phyloP scores from a whole-genome alignment of 805 yeast genomes.

The Yarrowia hollandica region DNA sequence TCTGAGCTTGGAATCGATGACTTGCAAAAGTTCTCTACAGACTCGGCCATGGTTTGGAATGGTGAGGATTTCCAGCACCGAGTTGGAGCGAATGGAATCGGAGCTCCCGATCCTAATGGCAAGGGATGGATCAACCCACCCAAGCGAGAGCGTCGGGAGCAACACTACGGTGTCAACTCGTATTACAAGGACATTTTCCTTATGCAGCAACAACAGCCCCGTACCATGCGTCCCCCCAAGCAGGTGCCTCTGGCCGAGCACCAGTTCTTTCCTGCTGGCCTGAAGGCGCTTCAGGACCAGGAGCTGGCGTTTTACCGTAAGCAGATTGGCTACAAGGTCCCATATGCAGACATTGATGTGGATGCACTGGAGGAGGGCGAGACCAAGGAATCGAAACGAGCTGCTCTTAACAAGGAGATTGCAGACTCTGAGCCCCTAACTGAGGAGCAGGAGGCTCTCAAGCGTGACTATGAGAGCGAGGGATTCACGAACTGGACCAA shows the following conservation, averaged over 20 bases:
- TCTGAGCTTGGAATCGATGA: slow-evolving; percentile 89
- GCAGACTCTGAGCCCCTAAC: slow-evolving; percentile 77
- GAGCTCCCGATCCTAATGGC: slow-evolving; percentile 39
- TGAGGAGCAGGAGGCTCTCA: slow-evolving; percentile 67
- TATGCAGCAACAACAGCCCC: slow-evolving; percentile 49
- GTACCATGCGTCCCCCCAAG: slow-evolving; percentile 68
- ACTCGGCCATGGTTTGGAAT: slow-evolving; percentile 95
- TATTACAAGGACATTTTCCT: slow-evolving; percentile 75
- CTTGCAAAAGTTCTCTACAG: slow-evolving; percentile 85
- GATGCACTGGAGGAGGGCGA: slow-evolving; percentile 46
- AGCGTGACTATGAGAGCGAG: slow-evolving; percentile 58
- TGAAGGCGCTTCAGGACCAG: slow-evolving; percentile 72
- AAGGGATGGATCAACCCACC: slow-evolving; percentile 80
- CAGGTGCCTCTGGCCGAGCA: slow-evolving; percentile 82
- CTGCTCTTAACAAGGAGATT: slow-evolving; percentile 68
- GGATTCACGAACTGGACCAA: slow-evolving; percentile 86
- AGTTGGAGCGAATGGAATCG: slow-evolving; percentile 43
- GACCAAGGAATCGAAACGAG: slow-evolving; percentile 50
- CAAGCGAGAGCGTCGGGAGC: slow-evolving; percentile 52
- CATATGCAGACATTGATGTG: slow-evolving; percentile 58
- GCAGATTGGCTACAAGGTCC: slow-evolving; percentile 62
- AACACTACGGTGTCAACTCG: slow-evolving; percentile 80
- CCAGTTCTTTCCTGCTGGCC: slow-evolving; percentile 81
- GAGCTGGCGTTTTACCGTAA: slow-evolving; percentile 78
- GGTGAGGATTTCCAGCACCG: slow-evolving; percentile 71